Evolutionary conservation across 768 basidiomycete species (phyloP), one percentile per base, ranked within the genome.

Genomic region (Agrocybe chaxingu): DNA sequence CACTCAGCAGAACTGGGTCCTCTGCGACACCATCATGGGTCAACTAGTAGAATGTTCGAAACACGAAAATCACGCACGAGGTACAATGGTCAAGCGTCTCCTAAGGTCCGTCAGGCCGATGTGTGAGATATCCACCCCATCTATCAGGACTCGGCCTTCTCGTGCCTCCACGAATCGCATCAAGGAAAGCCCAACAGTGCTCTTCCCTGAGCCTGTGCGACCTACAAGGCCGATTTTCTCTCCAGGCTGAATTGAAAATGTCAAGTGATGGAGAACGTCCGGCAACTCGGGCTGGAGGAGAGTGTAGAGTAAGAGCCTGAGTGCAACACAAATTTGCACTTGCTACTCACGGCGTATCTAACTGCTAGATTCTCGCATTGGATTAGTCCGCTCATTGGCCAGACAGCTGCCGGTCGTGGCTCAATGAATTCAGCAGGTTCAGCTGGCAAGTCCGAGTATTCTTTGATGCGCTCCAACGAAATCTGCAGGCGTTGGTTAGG

Each of bases 1-100:
- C 92, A 51, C 88, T 91, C 57, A 94, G 66, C 55, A 96, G 89
- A 0, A 85, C 89, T 0, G 92, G 93, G 61, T 95, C 92, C 84
- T 95, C 90, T 85, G 69, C 47, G 46, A 37, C 18, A 4, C 8
- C 42, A 34, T 50, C 18, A 45, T 10, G 19, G 41, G 30, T 44
- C 16, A 42, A 45, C 8, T 36, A 5, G 35, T 32, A 36, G 9
- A 18, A 42, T 10, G 18, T 19, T 16, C 9, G 16, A 24, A 8
- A 8, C 13, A 31, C 8, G 12, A 32, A 13, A 34, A 41, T 36
- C 55, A 85, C 84, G 85, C 55, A 85, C 84, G 85, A 60, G 85
- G 85, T 47, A 87, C 85, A 59, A 88, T 88, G 1, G 62, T 64
- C 44, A 66, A 50, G 11, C 63, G 57, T 48, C 81, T 84, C 18